phyloP scores from a whole-genome alignment of 352 stramenopile genomes.

The Phytophthora litchii region DNA sequence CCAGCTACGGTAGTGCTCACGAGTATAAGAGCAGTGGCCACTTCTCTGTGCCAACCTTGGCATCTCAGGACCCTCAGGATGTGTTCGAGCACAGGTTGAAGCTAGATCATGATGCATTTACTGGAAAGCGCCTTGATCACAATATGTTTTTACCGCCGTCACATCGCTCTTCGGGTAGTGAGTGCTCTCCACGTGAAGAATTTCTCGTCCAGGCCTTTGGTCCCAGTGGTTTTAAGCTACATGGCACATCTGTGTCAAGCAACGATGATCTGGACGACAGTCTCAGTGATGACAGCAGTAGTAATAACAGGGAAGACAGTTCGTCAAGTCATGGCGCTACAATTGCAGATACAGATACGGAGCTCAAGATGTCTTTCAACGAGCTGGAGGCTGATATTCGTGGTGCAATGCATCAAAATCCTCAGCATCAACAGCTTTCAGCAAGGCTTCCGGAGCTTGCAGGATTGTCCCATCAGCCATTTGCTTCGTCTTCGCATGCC shows the following conservation, averaged over 20 bases:
- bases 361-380: slow-evolving; percentile 48
- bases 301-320: slow-evolving; percentile 36
- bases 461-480: slow-evolving; percentile 26
- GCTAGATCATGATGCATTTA: slow-evolving; percentile 18
- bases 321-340: slow-evolving; percentile 8
- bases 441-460: slow-evolving; percentile 30
- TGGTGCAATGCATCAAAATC: slow-evolving; percentile 36
- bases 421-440: slow-evolving; percentile 27
- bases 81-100: slow-evolving; percentile 28
- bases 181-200: slow-evolving; percentile 72
- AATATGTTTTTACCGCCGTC: slow-evolving; percentile 31
- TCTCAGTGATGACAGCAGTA: slow-evolving; percentile 35
- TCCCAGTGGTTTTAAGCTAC: slow-evolving; percentile 58
- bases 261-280: slow-evolving; percentile 37
- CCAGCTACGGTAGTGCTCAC: slow-evolving; percentile 7
- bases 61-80: slow-evolving; percentile 26
- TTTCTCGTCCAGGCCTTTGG: slow-evolving; percentile 77
- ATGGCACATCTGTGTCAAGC: slow-evolving; percentile 30
- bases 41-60: slow-evolving; percentile 12
- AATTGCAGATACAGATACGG: slow-evolving; percentile 33
- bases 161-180: slow-evolving; percentile 22
- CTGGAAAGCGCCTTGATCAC: slow-evolving; percentile 28
- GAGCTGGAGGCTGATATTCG: slow-evolving; percentile 43
- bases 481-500: slow-evolving; percentile 26
- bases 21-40: slow-evolving; percentile 17